phyloP scores from a whole-genome alignment of 345 rosid genomes.

The Arabis alpina region DNA sequence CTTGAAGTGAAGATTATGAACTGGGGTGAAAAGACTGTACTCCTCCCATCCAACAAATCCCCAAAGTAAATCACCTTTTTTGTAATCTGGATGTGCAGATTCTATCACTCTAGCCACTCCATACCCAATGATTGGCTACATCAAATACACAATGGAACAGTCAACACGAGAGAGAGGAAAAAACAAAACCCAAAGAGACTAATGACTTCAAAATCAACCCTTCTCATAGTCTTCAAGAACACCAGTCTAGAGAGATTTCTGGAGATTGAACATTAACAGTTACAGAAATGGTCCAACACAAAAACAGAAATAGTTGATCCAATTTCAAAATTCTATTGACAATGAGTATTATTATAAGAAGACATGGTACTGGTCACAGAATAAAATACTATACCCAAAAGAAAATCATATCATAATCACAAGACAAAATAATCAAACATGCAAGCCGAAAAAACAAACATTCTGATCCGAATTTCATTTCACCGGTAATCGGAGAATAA shows the following conservation, averaged over 20 bases:
- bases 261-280: neutral
- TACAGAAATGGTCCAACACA: neutral
- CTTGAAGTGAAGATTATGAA: conserved; percentile 46
- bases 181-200: neutral
- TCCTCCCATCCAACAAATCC: conserved; percentile 74
- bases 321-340: neutral
- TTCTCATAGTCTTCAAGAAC: too few species aligned
- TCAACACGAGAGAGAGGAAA: neutral
- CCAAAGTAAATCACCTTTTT: conserved; percentile 63
- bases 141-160: neutral
- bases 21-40: conserved; percentile 49
- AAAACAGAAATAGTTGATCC: neutral
- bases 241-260: neutral
- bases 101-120: conserved; percentile 67
- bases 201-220: too few species aligned
- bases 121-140: conserved; percentile 39
- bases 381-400: neutral
- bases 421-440: neutral
- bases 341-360: neutral
- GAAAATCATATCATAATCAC: neutral
- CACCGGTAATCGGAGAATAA: neutral
- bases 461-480: neutral
- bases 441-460: neutral
- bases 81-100: conserved; percentile 57
- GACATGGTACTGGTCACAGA: neutral